Percentiles rank a stretch among this genome's conserved stretches.
These are phyloP conservation scores for Ascochyta lentis DNA, from an alignment of 2,329 filamentous ascomycete genomes.

Conservation along the genomic window DNA sequence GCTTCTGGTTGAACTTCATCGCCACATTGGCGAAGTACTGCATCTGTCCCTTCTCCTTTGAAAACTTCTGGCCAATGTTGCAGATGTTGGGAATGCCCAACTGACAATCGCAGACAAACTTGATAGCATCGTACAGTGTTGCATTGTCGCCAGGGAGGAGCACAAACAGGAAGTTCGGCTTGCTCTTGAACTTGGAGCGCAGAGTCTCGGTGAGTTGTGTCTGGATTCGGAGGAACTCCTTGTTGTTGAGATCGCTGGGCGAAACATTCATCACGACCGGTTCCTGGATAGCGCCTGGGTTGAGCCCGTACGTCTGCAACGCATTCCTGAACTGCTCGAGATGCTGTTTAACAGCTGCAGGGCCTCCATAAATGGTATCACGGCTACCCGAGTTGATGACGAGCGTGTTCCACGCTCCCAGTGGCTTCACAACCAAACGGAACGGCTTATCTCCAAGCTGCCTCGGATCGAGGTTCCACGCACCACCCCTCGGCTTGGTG, in stretches of 20 bases:
- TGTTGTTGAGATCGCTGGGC: constrained; percentile 25
- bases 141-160: constrained; percentile 41
- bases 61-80: constrained; percentile 64
- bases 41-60: constrained; percentile 47
- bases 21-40: constrained; percentile 51
- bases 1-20: constrained; percentile 64
- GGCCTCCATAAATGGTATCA: constrained; percentile 29
- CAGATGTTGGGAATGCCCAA: constrained; percentile 71
- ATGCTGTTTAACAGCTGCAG: constrained; percentile 6
- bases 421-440: constrained; percentile 19
- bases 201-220: constrained; percentile 63
- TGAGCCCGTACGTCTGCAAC: constrained; percentile 34
- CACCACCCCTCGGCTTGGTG: constrained; percentile 57
- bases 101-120: constrained; percentile 70
- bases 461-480: constrained; percentile 69
- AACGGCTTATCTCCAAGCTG: constrained; percentile 37
- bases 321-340: constrained; percentile 26
- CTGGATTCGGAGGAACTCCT: constrained; percentile 56
- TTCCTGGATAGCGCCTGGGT: constrained; percentile 21
- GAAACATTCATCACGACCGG: constrained; percentile 20
- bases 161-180: constrained; percentile 41
- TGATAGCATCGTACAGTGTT: constrained; percentile 60
- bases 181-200: constrained; percentile 53
- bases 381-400: constrained; percentile 36
- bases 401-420: constrained; percentile 38